A percentile compares a stretch with the other conserved stretches of the same genome.
Conservation (phyloP, 2,329 filamentous ascomycete species). For the Neonectria hederae region DNA sequence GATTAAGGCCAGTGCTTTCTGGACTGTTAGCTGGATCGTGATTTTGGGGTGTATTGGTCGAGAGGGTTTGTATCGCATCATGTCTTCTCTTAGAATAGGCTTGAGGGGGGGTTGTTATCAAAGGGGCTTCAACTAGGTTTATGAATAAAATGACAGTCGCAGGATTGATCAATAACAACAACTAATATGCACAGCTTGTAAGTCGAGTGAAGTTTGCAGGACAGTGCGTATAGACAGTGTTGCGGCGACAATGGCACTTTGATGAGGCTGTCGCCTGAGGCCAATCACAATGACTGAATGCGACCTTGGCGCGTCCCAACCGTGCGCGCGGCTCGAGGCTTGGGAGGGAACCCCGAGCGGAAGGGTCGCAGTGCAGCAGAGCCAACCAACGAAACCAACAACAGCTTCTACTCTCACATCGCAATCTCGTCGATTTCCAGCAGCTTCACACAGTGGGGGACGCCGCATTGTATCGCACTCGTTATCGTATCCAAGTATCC, state of each 20-base stretch:
- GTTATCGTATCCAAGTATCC: slow-evolving; percentile 19
- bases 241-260: not conserved
- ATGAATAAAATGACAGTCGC: not conserved
- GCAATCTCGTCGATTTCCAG: slow-evolving; percentile 18
- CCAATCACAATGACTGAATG: slow-evolving; percentile 41
- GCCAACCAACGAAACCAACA: slow-evolving; percentile 20
- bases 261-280: not conserved
- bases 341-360: not conserved
- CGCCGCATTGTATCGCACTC: slow-evolving; percentile 25
- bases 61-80: slow-evolving; percentile 4
- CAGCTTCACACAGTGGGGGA: slow-evolving; percentile 15
- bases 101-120: not conserved
- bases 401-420: slow-evolving; percentile 27
- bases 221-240: slow-evolving; percentile 33
- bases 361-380: slow-evolving; percentile 21
- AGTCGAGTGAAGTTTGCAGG: no score
- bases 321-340: slow-evolving; percentile 35
- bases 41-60: not conserved
- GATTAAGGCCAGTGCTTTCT: not conserved
- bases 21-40: not conserved
- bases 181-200: no score
- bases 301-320: slow-evolving; percentile 40
- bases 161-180: no score
- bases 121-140: not conserved
- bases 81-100: not conserved